Base-by-base conservation (phyloP, 345 rosid species). In the Citrus australasica region DNA sequence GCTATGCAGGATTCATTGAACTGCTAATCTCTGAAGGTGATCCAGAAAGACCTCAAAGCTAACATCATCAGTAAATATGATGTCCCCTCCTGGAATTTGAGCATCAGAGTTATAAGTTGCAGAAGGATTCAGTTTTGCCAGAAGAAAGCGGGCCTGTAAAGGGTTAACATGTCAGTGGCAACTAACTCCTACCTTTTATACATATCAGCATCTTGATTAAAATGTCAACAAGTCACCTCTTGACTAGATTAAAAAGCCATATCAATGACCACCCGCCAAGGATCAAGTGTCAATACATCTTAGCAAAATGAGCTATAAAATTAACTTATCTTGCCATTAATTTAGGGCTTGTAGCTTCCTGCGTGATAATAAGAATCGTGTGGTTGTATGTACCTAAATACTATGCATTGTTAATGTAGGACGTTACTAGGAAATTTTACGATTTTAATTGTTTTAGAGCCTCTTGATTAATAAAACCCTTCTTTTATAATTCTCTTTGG, bases 11-110 rank as follows among this genome's bases (percentile, higher is more conserved):
- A 46, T 70, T 84, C 83, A 91, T 76, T 90, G 93, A 78, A 90
- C 95, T 38, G 94, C 89, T 84, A 92, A 86, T 87, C 98, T 90
- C 81, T 84, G 93, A 51, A 96, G 98, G 86, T 94, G 99, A 86
- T 94, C 97, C 88, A 92, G 83, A 85, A 96, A 96, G 66, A 96
- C 94, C 82, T 90, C 94, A 67, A 96, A 94, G 86, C 97, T 96
- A 63, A 92, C 98, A 78, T 96, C 99, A 69, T 96, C 98, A 0
- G 98, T 96, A 74, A 94, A 91, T 73, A 96, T 85, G 75, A 92
- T 51, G 79, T 89, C 95, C 60, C 88, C 94, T 1, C 94, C 92
- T 0, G 90, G 83, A 56, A 79, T 78, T 27, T 85, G 80, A 51
- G 84, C 76, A 72, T 87, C 89, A 0, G 90, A 84, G 79, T 84